A percentile compares a stretch with the other conserved stretches of the same genome.
phyloP scores from a whole-genome alignment of 768 basidiomycete species.

The Antrodiella citrinella region DNA sequence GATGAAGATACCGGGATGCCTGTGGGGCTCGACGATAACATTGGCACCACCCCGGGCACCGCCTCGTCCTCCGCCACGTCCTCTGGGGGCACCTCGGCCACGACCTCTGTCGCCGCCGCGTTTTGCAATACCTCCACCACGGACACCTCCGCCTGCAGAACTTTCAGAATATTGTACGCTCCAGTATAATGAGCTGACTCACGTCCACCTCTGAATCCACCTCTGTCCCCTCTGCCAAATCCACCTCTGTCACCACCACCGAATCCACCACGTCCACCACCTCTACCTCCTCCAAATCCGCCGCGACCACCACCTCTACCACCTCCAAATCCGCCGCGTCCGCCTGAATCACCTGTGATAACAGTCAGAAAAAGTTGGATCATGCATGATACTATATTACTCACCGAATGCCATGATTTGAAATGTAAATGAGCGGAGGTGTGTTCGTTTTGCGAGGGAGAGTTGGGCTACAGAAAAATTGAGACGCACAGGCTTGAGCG shows the following conservation, averaged over 20 bases:
- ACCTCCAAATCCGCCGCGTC: conserved; percentile 13
- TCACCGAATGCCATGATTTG: conserved; percentile 27
- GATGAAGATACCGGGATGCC: conserved; percentile 91
- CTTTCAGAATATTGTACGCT: neutral
- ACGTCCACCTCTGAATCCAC: conserved; percentile 11
- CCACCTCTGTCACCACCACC: no score
- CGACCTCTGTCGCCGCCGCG: conserved; percentile 20
- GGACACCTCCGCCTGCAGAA: neutral
- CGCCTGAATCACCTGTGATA: conserved; percentile 23
- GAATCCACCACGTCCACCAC: conserved; percentile 33
- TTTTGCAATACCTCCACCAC: conserved; percentile 15
- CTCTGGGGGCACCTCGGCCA: conserved; percentile 15
- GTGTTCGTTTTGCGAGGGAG: neutral
- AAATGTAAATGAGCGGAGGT: neutral
- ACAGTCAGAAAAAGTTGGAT: conserved; percentile 7
- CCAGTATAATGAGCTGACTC: conserved; percentile 9
- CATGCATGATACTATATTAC: neutral
- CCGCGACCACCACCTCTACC: conserved; percentile 21
- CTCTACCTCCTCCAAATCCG: conserved; percentile 23
- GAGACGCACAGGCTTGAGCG: neutral
- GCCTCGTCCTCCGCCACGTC: conserved; percentile 51
- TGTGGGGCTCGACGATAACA: conserved; percentile 91
- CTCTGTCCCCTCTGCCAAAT: conserved; percentile 7
- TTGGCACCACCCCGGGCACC: conserved; percentile 79
- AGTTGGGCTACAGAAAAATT: conserved; percentile 1